Evolutionary conservation across 169 alveolate species (phyloP), one percentile per base, ranked within the genome.

Genomic region (Pseudocohnilembus persalinus): DNA sequence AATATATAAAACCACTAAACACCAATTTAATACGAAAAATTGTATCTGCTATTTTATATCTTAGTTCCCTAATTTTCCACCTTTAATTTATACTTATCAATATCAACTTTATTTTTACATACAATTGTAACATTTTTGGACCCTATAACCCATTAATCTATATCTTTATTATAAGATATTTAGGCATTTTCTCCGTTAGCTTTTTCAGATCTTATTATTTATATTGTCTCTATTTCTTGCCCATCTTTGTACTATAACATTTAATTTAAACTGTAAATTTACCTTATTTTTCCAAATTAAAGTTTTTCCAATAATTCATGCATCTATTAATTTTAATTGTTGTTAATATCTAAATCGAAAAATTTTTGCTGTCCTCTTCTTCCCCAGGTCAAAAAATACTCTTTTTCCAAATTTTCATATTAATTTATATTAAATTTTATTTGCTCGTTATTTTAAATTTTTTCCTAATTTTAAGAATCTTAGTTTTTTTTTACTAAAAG

Each of bases 161-260:
- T 76, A 16, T 82, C 74, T 75, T 80, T 77, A 68, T 49, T 73
- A 84, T 89, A 94, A 20, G 95, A 89, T 0, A 94, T 88, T 87
- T 94, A 89, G 20, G 94, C 93, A 84, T 94, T 94, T 87, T 94
- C 97, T 77, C 97, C 97, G 87, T 94, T 94, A 0, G 93, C 95
- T 84, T 94, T 94, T 82, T 85, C 87, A 80, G 90, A 88, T 88
- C 88, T 15, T 27, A 33, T 79, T 76, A 33, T 88, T 76, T 78
- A 35, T 29, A 33, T 90, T 65, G 82, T 78, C 80, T 80, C 68
- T 49, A 11, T 49, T 20, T 4, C 68, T 49, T 49, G 4, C 68
- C 4, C 20, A 11, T 11, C 26, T 49, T 49, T 11, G 4, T 49
- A 11, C 4, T 11, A 11, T 49, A 11, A 4, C 68, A 4, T 20